These are phyloP conservation scores for Houttuynia cordata DNA, from an alignment of 164 flowering plant species.

Conservation along the genomic window DNA sequence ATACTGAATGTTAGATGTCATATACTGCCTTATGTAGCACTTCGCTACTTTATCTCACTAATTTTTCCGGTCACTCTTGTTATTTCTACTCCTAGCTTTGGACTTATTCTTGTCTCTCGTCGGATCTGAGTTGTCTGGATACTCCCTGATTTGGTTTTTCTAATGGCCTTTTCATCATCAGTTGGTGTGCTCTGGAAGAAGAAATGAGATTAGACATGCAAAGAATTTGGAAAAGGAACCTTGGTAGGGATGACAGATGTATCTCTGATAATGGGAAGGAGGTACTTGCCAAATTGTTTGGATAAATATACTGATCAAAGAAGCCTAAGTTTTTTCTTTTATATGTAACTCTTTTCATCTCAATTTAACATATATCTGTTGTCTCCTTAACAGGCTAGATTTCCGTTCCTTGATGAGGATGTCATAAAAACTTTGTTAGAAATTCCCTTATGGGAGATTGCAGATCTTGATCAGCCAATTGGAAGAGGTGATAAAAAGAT, in stretches of 20 bases:
- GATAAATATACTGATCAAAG: neutral
- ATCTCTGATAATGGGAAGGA: constrained; percentile 89
- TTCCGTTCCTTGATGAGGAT: constrained; percentile 95
- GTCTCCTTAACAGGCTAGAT: constrained; percentile 51
- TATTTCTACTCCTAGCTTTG: no score
- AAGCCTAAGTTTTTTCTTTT: neutral
- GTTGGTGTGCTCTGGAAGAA: constrained; percentile 72
- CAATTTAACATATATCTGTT: neutral
- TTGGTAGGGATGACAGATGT: constrained; percentile 97
- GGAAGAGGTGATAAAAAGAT: constrained; percentile 95
- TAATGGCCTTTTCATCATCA: constrained; percentile 11
- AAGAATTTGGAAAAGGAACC: constrained; percentile 96
- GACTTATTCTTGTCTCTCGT: neutral
- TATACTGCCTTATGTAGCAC: no score
- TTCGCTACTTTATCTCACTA: no score
- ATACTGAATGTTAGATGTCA: no score
- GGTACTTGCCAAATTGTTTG: constrained; percentile 29
- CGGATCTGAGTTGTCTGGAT: neutral
- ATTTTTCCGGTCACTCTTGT: no score
- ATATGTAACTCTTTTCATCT: neutral
- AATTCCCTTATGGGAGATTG: constrained; percentile 83
- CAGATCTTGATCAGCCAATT: constrained; percentile 72
- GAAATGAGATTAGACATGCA: constrained; percentile 96
- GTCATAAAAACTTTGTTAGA: constrained; percentile 68
- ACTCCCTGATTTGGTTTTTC: no score